phyloP scores from a whole-genome alignment of 2,329 filamentous ascomycete genomes.

The Clonostachys rhizophaga region DNA sequence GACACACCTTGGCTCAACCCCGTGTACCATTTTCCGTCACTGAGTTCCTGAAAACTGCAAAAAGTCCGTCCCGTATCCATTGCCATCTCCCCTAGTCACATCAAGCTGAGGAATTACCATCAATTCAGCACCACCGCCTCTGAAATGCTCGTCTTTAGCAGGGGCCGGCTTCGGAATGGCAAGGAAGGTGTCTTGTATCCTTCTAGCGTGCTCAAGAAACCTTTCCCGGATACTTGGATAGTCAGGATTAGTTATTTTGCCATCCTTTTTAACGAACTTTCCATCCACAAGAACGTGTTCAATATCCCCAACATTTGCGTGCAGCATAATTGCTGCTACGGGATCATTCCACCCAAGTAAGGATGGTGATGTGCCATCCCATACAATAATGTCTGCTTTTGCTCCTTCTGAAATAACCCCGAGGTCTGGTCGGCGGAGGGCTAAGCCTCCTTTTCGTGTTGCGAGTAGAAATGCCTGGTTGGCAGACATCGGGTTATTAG shows the following conservation, averaged over 20 bases:
- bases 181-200: constrained; percentile 1
- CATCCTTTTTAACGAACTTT: constrained; percentile 38
- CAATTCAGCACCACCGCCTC: constrained; percentile 7
- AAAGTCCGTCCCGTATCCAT: constrained; percentile 2
- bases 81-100: constrained; percentile 1
- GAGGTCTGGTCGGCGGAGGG: constrained; percentile 44
- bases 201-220: constrained; percentile 4
- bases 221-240: constrained; percentile 6
- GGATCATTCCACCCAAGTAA: constrained; percentile 51
- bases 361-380: constrained; percentile 39
- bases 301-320: constrained; percentile 47
- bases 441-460: constrained; percentile 45
- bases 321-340: constrained; percentile 50
- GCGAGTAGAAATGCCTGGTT: constrained; percentile 50
- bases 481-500: constrained; percentile 42
- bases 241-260: constrained; percentile 20
- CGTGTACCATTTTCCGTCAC: neutral
- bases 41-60: neutral
- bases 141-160: constrained; percentile 11
- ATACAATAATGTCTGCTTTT: constrained; percentile 50
- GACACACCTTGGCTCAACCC: too few relatives aligned
- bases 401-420: constrained; percentile 42
- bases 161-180: constrained; percentile 1
- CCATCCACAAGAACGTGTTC: constrained; percentile 45
- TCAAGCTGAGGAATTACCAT: constrained; percentile 1